phyloP scores from a whole-genome alignment of 176 grass and related monocot species.

The Areca catechu region DNA sequence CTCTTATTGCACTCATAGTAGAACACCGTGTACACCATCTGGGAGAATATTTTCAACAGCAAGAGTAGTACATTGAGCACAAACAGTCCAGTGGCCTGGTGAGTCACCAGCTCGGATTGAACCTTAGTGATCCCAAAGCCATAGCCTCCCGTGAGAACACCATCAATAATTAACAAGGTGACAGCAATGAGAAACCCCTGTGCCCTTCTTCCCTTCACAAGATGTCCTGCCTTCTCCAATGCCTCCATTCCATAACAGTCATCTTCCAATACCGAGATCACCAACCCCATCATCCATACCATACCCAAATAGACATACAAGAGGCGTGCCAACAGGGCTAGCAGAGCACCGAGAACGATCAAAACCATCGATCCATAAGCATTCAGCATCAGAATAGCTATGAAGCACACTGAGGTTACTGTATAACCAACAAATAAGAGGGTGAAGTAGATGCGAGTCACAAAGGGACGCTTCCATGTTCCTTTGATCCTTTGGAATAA shows the following conservation, averaged over 20 bases:
- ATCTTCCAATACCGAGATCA: conserved; percentile 26
- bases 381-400: conserved; percentile 19
- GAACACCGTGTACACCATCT: conserved; percentile 32
- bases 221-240: conserved; percentile 10
- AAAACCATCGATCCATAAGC: neutral
- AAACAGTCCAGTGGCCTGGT: neutral
- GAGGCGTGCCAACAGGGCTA: conserved; percentile 11
- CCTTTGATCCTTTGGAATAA: conserved; percentile 7
- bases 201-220: conserved; percentile 12
- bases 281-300: conserved; percentile 29
- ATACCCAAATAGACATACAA: conserved; percentile 28
- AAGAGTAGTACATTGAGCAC: neutral
- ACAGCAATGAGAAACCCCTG: conserved; percentile 23
- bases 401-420: conserved; percentile 11
- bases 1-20: conserved; percentile 36
- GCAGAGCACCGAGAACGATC: neutral
- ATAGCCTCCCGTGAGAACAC: conserved; percentile 2
- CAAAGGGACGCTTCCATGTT: conserved; percentile 16
- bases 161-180: conserved; percentile 12
- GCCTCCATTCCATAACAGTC: conserved; percentile 24
- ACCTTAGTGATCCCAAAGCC: neutral
- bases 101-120: neutral
- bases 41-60: conserved; percentile 13
- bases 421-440: conserved; percentile 22
- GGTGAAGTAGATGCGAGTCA: conserved; percentile 19